Evolutionary conservation across 139 green algal species (phyloP), one percentile per base, ranked within the genome.

Genomic region (Spirogloea muscicola): DNA sequence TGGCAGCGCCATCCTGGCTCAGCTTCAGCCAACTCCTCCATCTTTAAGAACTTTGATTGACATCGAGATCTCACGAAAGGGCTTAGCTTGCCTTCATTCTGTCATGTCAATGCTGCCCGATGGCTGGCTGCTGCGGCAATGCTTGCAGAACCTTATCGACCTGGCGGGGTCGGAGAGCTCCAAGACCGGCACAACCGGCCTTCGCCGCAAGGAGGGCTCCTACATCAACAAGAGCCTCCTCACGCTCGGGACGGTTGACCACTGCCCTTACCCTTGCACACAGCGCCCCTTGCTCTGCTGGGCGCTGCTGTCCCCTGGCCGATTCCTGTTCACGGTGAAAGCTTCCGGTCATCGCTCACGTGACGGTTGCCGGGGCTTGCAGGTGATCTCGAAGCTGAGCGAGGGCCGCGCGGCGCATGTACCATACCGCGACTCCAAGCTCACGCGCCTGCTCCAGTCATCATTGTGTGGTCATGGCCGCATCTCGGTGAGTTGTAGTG

Each of bases 161-260:
- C 72, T 96, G 49, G 91, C 91, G 9, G 91, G 91, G 41, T 93
- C 88, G 1, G 91, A 96, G 76, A 89, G 82, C 58, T 90, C 87
- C 7, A 91, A 88, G 29, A 51, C 63, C 29, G 25, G 82, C 16
- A 92, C 81, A 49, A 87, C 75, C 41, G 90, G 86, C n/a, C 82
- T 95, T 62, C 77, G 80, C 33, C 81, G 85, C 16, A 88, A 90
- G 71, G 91, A 97, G 81, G 93, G 93, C 18, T 78, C 71, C 31
- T 96, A 89, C 88, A 98, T 98, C 87, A 98, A 98, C 86, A 95
- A 94, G 80, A 91, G 82, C 33, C 79, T 98, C 72, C 87, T 98
- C 13, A 96, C 93, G 0, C 87, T 97, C 34, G 90, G 92, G 34
- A 96, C 91, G 4, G 92, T 98, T n/a, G n/a, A n/a, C n/a, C n/a